Evolutionary conservation across 306 rosid genomes (phyloP).

Genomic region (Canavalia ensiformis): DNA sequence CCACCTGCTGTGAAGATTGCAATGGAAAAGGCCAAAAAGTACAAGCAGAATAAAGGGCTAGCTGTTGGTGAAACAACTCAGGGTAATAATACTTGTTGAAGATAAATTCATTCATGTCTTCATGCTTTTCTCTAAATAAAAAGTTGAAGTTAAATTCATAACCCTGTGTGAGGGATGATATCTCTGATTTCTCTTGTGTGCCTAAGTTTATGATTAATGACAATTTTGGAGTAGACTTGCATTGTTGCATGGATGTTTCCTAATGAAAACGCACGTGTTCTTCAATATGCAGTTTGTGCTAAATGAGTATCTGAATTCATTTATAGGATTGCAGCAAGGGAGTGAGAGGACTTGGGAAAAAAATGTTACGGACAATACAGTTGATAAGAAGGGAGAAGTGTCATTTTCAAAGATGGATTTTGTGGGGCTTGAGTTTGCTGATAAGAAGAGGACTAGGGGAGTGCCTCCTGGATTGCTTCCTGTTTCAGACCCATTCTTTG

Average conservation of each 20-base stretch:
- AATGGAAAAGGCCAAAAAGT: slow-evolving; percentile 71
- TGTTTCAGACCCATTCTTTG: slow-evolving; percentile 66
- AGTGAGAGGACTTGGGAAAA: slow-evolving; percentile 43
- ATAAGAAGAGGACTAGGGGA: slow-evolving; percentile 73
- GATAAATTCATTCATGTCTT: too few species aligned
- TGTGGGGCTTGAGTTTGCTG: slow-evolving; percentile 84
- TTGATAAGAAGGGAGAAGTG: slow-evolving; percentile 62
- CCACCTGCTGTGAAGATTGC: slow-evolving; percentile 62
- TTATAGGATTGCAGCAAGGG: slow-evolving; percentile 57
- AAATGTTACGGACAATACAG: slow-evolving; percentile 41
- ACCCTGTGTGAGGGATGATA: neutral
- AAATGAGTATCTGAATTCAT: slow-evolving; percentile 43
- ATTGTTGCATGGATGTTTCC: too few species aligned
- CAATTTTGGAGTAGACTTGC: too few species aligned
- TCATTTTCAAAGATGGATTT: slow-evolving; percentile 85
- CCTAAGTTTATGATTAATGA: too few species aligned
- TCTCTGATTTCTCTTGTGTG: too few species aligned
- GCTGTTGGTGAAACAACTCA: slow-evolving; percentile 33
- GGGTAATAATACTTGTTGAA: slow-evolving; percentile 46
- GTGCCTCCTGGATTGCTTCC: slow-evolving; percentile 90
- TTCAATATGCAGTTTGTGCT: slow-evolving; percentile 41
- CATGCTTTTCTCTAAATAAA: neutral
- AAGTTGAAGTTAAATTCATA: neutral
- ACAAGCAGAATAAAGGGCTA: slow-evolving; percentile 54
- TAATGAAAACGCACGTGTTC: neutral